Evolutionary conservation across 2,329 filamentous ascomycete genomes (phyloP), one percentile per base, ranked within the genome.

Genomic region (Tolypocladium guangdongense): DNA sequence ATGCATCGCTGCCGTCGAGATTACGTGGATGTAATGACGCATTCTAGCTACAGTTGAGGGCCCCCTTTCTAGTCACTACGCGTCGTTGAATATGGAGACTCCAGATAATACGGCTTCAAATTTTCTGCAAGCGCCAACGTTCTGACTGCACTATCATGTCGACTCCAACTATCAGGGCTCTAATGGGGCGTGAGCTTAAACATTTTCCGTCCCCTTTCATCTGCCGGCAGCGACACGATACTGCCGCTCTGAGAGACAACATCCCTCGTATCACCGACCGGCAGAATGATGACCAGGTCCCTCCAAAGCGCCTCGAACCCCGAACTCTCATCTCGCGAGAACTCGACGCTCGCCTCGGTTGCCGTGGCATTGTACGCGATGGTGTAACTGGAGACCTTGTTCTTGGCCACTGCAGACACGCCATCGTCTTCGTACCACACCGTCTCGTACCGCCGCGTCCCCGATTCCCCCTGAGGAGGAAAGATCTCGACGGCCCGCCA

Each of bases 401-500:
- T 68, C 59, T 63, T 66, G 1, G 60, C 53, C 12, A 55, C 62
- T 0, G 61, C 49, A 0, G 68, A 64, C 2, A 71, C 63, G 5
- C 71, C 70, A 14, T 73, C 68, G 24, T 73, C 71, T 53, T 73
- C 71, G 32, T 65, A 65, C 70, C 70, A 73, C 0, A 54, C 55
- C 1, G 54, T 66, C 50, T 62, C 58, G 12, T 65, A 66, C 59
- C 60, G 63, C 46, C 62, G 63, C 7, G 56, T 58, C 16, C 53
- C 49, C 3, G 56, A 56, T 0, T 54, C 52, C 22, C 49, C 50
- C 11, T 54, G 62, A 0, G 70, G 67, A 0, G 72, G 72, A 57
- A 74, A 74, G 24, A 75, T 71, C 58, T 75, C 73, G 0, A 74
- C 64, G 0, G 64, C 71, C 4, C 72, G 66, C 58, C 67, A 73